Evolutionary conservation across 768 basidiomycete species (phyloP), one percentile per base, ranked within the genome.

Genomic region (Lentinula aciculospora): DNA sequence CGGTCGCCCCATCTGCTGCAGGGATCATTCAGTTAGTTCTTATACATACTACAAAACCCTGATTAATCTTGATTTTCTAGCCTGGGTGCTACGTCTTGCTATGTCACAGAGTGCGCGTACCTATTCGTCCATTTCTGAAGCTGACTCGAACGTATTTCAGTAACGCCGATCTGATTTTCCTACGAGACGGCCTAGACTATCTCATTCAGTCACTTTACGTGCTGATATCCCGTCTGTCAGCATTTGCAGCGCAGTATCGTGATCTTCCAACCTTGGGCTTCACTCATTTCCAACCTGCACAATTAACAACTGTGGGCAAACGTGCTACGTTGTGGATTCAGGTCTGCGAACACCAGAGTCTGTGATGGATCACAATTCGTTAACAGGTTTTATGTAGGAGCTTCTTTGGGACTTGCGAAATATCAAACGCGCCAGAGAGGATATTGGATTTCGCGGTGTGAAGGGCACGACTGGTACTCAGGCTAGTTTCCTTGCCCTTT

Each of bases 391-490:
- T n/a, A n/a, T 40, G 9, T 61, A 92, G 84, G 97, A 99, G 66
- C 80, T 99, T 2, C 77, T 98, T 1, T 98, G 95, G 97, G 97
- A 99, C 71, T 76, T 99, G 58, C 81, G 96, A 19, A 98, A 98
- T 70, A 79, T 99, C 67, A 85, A 86, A 68, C 84, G 97, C 29
- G 94, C 91, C 0, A 77, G 92, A 23, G 86, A 92, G 61, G 97
- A 98, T 69, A 72, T 99, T 50, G 96, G 97, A 3, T 98, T 99
- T 79, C 84, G 97, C 55, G 97, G 97, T 46, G 97, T 96, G 53
- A 99, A 99, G 73, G 97, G 97, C n/a, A 98, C 97, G 0, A 99
- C 97, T 0, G 97, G 97, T 8, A 98, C 97, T 0, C 97, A 98
- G 70, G 97, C 92, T 4, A 94, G 91, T 63, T 99, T 98, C 77